These are phyloP conservation scores for Tetracentron sinense DNA, from an alignment of 164 flowering plant species.

Conservation along the genomic window DNA sequence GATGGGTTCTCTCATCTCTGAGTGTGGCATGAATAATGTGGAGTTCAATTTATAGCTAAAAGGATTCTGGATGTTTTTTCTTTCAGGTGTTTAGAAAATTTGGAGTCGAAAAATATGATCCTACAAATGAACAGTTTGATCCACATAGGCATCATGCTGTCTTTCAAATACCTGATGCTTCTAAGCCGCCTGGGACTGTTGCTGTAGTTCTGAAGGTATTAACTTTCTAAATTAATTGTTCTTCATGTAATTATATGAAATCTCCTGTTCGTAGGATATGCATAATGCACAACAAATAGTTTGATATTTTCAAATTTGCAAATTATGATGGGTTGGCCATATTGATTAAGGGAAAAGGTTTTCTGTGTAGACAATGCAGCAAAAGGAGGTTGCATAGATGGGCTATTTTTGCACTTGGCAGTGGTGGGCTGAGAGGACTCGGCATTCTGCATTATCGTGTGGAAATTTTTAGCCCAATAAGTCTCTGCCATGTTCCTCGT, in stretches of 20 bases:
- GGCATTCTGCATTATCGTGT: too few relatives aligned
- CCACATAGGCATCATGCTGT: conserved; percentile 82
- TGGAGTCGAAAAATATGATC: conserved; percentile 71
- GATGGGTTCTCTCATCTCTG: neutral
- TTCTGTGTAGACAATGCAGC: too few relatives aligned
- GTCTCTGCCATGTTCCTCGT: too few relatives aligned
- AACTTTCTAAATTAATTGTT: neutral
- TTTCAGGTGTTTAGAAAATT: conserved; percentile 71
- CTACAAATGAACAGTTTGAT: conserved; percentile 75
- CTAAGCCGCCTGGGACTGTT: conserved; percentile 73
- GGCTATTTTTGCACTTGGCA: too few relatives aligned
- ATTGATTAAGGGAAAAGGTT: too few relatives aligned
- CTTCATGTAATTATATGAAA: neutral
- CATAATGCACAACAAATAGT: too few relatives aligned
- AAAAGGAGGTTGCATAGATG: too few relatives aligned
- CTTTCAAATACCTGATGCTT: conserved; percentile 70
- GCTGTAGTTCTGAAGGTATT: conserved; percentile 80
- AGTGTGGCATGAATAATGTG: neutral
- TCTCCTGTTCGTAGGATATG: neutral
- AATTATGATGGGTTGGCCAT: too few relatives aligned
- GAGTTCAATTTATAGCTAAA: neutral
- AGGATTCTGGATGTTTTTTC: conserved; percentile 4
- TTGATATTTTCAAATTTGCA: too few relatives aligned
- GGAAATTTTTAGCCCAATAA: too few relatives aligned
- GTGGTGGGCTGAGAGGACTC: too few relatives aligned